Evolutionary conservation across 768 basidiomycete genomes (phyloP), one percentile per base, ranked within the genome.

Genomic region (Mycena latifolia): DNA sequence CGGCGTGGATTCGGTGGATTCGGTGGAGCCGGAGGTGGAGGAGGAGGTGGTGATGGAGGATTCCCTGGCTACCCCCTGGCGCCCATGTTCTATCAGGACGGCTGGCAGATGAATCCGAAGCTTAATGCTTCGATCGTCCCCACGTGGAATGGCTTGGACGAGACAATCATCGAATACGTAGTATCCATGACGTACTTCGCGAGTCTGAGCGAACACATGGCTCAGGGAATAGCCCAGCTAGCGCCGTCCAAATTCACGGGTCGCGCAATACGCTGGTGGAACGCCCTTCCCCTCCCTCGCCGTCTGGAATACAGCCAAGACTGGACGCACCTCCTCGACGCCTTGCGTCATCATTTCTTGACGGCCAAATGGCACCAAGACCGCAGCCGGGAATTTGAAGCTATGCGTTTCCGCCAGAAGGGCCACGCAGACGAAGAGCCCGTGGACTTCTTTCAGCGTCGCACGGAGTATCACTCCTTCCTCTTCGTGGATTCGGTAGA

Each of bases 21-120:
- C 33, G 33, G 33, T 14, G 33, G 33, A 35, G 8, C 6, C 6
- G 33, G 33, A 7, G 33, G 33, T 14, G 33, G 33, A 14, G 33
- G 33, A 35, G 33, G 33, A 6, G 33, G 33, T 6, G 33, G 33
- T 14, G 33, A 14, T 14, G 33, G 33, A 6, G 33, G 33, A 6
- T 6, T 6, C 6, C 33, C 33, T 35, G 33, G 33, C 8, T 6
- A 7, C 14, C 6, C 6, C 14, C 8, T 35, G 33, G 33, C 33
- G 8, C 33, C 33, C 14, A 14, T 6, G 8, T 7, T 7, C 14
- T 7, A 35, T 35, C 33, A 6, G 14, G 33, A 6, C 33, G 33
- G 33, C 33, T 66, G 65, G 65, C 67, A 68, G 46, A 27, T 69
- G 18, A 69, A 69, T 17, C 53, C 11, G 8, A 69, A 69, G 33